Evolutionary conservation across 2,329 filamentous ascomycete genomes (phyloP), one percentile per base, ranked within the genome.

Genomic region (Moelleriella libera): DNA sequence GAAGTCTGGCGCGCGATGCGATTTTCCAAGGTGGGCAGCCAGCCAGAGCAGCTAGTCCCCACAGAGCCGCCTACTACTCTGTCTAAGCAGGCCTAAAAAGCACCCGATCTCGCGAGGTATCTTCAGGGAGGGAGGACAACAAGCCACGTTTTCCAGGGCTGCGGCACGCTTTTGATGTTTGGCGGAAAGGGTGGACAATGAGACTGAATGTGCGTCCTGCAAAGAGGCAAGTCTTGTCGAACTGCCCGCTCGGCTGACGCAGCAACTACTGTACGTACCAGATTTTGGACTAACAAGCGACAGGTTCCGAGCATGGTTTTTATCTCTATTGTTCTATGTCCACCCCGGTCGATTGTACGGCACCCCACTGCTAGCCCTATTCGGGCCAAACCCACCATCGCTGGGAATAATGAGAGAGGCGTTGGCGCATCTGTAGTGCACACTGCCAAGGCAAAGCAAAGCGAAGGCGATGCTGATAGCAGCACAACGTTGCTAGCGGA

Each of bases 361-460:
- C 47, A 47, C 47, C 44, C 46, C 51, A 48, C 49, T 43, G 45
- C 49, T 44, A 10, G 47, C 45, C 21, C 45, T 41, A 47, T 41
- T 37, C 12, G 8, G 34, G 34, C 34, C 10, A 9, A 41, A 9
- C 14, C 40, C 14, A n/a, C 14, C n/a, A 11, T 11, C 42, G 14
- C 5, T 30, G 3, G 2, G 21, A 30, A 11, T 12, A 6, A n/a
- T 37, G 37, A 44, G 44, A n/a, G 45, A 46, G 47, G 41, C 44
- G 47, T 39, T 41, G 45, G 45, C 41, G 44, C 45, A 49, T 46
- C 47, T 49, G 47, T 41, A 45, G 41, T 41, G 47, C 47, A 46
- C 41, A 30, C 9, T 14, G 10, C 37, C 39, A 40, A 41, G 34
- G 47, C 49, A 50, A 53, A 52, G 50, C 51, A 53, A 50, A 41